A percentile compares a stretch with the other conserved stretches of the same genome.
These are phyloP conservation scores for Furcasterigmium sp. DNA, from an alignment of 2,329 filamentous ascomycete species.

Conservation along the genomic window DNA sequence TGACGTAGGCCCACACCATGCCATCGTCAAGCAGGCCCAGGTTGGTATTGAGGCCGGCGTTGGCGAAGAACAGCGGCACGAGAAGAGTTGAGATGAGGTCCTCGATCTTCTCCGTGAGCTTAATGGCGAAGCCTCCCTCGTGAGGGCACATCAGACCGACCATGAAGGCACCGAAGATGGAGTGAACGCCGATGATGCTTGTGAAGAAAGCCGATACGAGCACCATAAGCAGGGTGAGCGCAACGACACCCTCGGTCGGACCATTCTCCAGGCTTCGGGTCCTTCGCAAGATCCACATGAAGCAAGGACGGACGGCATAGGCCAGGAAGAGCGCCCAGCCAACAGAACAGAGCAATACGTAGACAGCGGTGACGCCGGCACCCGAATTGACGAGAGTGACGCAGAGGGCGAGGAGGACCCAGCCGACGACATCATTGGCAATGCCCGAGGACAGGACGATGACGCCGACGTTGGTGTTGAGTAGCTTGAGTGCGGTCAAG, in stretches of 20 bases:
- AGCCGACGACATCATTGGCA: conserved; percentile 74
- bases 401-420: conserved; percentile 88
- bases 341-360: conserved; percentile 69
- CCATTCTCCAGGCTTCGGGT: conserved; percentile 81
- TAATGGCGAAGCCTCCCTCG: conserved; percentile 84
- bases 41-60: conserved; percentile 85
- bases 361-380: conserved; percentile 76
- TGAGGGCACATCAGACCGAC: conserved; percentile 87
- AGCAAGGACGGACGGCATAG: conserved; percentile 65
- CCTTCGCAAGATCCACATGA: conserved; percentile 67
- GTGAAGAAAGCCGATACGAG: conserved; percentile 83
- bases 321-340: conserved; percentile 74
- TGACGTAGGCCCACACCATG: conserved; percentile 82
- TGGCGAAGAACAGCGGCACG: conserved; percentile 85
- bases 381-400: conserved; percentile 89
- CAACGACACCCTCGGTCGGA: conserved; percentile 79
- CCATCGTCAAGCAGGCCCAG: conserved; percentile 77
- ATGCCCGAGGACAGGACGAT: conserved; percentile 88
- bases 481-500: conserved; percentile 81
- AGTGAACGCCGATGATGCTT: conserved; percentile 82
- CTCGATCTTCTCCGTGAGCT: conserved; percentile 89
- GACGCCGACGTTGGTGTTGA: conserved; percentile 77
- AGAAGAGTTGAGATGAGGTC: conserved; percentile 82
- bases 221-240: conserved; percentile 73
- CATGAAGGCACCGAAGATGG: conserved; percentile 91